phyloP scores from a whole-genome alignment of 768 basidiomycete genomes.

The Sistotremastrum suecicum region DNA sequence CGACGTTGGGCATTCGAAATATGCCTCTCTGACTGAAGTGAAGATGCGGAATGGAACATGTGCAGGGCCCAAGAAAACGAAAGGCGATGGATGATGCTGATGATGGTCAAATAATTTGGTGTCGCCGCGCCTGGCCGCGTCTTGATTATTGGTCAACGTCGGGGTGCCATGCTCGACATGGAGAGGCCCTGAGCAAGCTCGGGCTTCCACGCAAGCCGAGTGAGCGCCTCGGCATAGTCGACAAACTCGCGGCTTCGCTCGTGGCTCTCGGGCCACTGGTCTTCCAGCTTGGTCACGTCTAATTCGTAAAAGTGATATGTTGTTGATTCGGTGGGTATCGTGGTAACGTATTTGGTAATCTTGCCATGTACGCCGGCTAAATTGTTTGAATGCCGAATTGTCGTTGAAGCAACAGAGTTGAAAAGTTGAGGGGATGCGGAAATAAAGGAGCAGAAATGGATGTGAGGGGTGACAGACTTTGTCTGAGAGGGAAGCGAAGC shows the following conservation, averaged over 20 bases:
- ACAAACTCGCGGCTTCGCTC: constrained; percentile 82
- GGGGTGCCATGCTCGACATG: constrained; percentile 54
- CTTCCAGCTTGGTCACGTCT: constrained; percentile 63
- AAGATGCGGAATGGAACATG: too few species aligned
- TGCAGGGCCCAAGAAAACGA: too few species aligned
- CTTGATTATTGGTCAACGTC: constrained; percentile 20
- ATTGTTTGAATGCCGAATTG: constrained; percentile 6
- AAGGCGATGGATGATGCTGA: too few species aligned
- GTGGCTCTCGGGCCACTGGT: constrained; percentile 67
- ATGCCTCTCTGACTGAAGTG: too few species aligned
- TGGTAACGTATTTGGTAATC: constrained; percentile 74
- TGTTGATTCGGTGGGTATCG: constrained; percentile 62
- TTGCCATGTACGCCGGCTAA: constrained; percentile 80
- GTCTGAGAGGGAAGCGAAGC: constrained; percentile 66
- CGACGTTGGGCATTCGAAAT: too few species aligned
- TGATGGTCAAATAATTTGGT: too few species aligned
- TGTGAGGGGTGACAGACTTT: constrained; percentile 12
- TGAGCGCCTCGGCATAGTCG: constrained; percentile 68
- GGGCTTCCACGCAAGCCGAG: constrained; percentile 69
- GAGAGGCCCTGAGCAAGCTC: constrained; percentile 67
- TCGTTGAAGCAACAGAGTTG: neutral
- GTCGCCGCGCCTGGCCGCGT: too few species aligned
- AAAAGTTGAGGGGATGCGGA: neutral
- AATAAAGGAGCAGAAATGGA: neutral
- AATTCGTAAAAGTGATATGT: constrained; percentile 89